Percentiles rank a stretch among this genome's conserved stretches.
Conservation (phyloP, 2,329 filamentous ascomycete genomes). For the Aspergillus terreus region DNA sequence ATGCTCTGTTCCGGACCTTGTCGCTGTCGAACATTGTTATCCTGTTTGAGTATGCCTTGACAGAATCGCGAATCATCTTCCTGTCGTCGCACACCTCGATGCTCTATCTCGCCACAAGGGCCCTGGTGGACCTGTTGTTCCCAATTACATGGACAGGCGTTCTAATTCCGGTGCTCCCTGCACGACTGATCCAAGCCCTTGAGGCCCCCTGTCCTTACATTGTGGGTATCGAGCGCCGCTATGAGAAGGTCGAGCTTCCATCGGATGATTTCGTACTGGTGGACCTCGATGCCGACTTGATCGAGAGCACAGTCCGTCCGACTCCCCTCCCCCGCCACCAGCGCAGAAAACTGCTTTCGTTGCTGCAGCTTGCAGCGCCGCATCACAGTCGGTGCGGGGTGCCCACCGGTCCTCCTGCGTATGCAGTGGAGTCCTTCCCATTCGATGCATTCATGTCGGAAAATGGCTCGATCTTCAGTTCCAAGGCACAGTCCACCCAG, state of each 20-base stretch:
- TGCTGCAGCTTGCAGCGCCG: slow-evolving; percentile 85
- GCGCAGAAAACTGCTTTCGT: slow-evolving; percentile 79
- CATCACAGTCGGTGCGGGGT: slow-evolving; percentile 86
- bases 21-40: slow-evolving; percentile 90
- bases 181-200: slow-evolving; percentile 80
- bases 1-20: slow-evolving; percentile 83
- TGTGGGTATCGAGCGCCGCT: slow-evolving; percentile 88
- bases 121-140: slow-evolving; percentile 81
- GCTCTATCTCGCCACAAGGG: slow-evolving; percentile 87
- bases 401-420: slow-evolving; percentile 80
- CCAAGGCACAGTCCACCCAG: slow-evolving; percentile 65
- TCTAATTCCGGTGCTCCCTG: slow-evolving; percentile 87
- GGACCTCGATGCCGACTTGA: slow-evolving; percentile 85
- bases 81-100: slow-evolving; percentile 94
- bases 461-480: slow-evolving; percentile 73
- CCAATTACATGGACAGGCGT: slow-evolving; percentile 91
- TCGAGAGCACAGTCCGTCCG: slow-evolving; percentile 79
- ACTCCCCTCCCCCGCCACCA: slow-evolving; percentile 79
- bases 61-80: slow-evolving; percentile 93
- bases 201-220: slow-evolving; percentile 97
- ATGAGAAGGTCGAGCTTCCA: slow-evolving; percentile 62
- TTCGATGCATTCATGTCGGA: slow-evolving; percentile 88
- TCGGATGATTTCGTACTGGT: slow-evolving; percentile 95
- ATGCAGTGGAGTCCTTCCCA: slow-evolving; percentile 89
- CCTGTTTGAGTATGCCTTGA: slow-evolving; percentile 86